Evolutionary conservation across 2,329 filamentous ascomycete species (phyloP), one percentile per base, ranked within the genome.

Genomic region (Pseudogymnoascus sp.): DNA sequence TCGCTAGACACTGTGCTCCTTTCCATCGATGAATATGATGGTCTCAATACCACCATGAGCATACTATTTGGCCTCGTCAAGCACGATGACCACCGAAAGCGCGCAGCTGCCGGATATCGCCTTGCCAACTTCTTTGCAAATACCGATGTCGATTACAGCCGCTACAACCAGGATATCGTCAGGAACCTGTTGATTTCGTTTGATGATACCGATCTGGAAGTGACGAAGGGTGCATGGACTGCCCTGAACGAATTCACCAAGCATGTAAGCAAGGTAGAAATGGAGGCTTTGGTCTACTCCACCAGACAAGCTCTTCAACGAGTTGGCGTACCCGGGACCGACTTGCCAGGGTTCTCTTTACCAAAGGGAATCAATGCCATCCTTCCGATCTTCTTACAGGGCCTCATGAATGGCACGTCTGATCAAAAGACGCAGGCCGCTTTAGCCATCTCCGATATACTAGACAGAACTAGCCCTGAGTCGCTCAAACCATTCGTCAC

Each of bases 281-380:
- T 99, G 94, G 95, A 99, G 72, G 86, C 89, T 0, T 82, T 99
- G 52, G 92, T 96, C 16, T 79, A 85, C 61, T 94, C 93, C 0
- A 96, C 93, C 2, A 83, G 93, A 64, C 90, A 95, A 74, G 88
- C 90, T 1, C 81, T 99, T 62, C 87, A 90, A 67, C 91, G 93
- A 70, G 90, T 97, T 55, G 94, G 95, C 69, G 90, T 96, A 49
- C 79, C 92, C 42, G 94, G 94, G 28, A 83, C 87, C 41, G 88
- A 92, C 70, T 80, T 99, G 55, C 85, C 92, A 39, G 95, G 94
- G 36, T 99, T 99, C 78, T 81, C 80, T 36, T 79, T 97, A 62
- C 94, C 93, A 1, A 99, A 97, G 83, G 95, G 95, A 65, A 96
- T 99, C 80, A 96, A 92, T 72, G 92, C 94, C 66, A 88, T 99